Percentiles rank a stretch among this genome's conserved stretches.
These are phyloP conservation scores for Dactylellina haptotyla DNA, from an alignment of 2,329 filamentous ascomycete genomes.

Conservation along the genomic window DNA sequence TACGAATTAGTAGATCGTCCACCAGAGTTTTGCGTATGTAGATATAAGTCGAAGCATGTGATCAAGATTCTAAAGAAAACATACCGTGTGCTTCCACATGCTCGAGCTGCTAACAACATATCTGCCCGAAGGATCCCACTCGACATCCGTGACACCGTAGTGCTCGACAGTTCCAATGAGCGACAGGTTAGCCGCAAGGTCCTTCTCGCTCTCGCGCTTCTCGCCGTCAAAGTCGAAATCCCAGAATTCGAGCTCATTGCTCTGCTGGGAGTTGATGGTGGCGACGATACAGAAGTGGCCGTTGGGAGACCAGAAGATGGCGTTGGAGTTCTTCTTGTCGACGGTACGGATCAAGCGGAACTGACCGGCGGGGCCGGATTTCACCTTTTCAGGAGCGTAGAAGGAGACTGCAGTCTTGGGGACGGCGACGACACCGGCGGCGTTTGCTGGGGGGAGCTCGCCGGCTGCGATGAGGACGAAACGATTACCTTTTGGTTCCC, in stretches of 20 bases:
- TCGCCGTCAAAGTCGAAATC: constrained; percentile 98
- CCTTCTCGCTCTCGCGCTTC: constrained; percentile 73
- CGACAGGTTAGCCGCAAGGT: constrained; percentile 92
- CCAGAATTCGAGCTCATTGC: constrained; percentile 96
- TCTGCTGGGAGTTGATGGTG: constrained; percentile 90
- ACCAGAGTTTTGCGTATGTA: background rate
- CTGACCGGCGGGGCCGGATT: constrained; percentile 81
- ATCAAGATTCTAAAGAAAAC: constrained; percentile 60
- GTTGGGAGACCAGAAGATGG: constrained; percentile 98
- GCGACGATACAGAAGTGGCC: constrained; percentile 95
- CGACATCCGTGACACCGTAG: constrained; percentile 96
- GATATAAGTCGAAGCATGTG: constrained; percentile 32
- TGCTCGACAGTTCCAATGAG: constrained; percentile 93
- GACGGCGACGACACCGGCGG: constrained; percentile 76
- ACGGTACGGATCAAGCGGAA: constrained; percentile 95
- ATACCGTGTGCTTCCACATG: constrained; percentile 93
- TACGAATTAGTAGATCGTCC: constrained; percentile 56
- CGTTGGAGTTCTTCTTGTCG: constrained; percentile 99
- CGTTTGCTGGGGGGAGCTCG: constrained; percentile 71
- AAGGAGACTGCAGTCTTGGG: constrained; percentile 96
- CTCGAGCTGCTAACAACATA: constrained; percentile 94
- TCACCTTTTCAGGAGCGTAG: constrained; percentile 95
- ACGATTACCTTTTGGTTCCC: constrained; percentile 97
- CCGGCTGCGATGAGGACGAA: constrained; percentile 97
- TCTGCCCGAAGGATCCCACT: constrained; percentile 96